Percentiles rank a stretch among this genome's conserved stretches.
Conservation (phyloP, 805 yeast genomes). For the Starmerella lactis-condensi region DNA sequence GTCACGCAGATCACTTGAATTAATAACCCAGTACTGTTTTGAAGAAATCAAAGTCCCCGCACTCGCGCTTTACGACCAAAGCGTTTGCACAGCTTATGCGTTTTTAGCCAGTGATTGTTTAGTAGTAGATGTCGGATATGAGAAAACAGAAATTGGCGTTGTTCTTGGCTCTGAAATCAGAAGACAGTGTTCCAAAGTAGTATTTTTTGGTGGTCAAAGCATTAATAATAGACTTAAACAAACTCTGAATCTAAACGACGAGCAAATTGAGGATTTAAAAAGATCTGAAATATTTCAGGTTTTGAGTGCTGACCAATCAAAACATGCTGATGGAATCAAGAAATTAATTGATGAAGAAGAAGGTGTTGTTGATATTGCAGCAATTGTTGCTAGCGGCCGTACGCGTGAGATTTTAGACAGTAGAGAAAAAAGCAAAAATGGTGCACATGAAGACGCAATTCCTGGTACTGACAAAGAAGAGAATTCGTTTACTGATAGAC, state of each 20-base stretch:
- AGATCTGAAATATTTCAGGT: slow-evolving; percentile 62
- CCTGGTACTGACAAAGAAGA: slow-evolving; percentile 50
- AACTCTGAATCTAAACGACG: slow-evolving; percentile 31
- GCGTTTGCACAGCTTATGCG: slow-evolving; percentile 58
- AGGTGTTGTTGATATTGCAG: slow-evolving; percentile 73
- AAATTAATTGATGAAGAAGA: slow-evolving; percentile 33
- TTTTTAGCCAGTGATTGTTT: slow-evolving; percentile 42
- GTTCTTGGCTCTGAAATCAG: slow-evolving; percentile 54
- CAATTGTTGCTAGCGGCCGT: slow-evolving; percentile 62
- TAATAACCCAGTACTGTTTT: slow-evolving; percentile 53
- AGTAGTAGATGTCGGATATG: slow-evolving; percentile 65
- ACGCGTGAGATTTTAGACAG: slow-evolving; percentile 53
- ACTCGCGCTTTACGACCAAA: slow-evolving; percentile 46
- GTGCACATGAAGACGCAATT: slow-evolving; percentile 21
- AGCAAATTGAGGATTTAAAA: slow-evolving; percentile 60
- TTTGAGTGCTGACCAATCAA: slow-evolving; percentile 47
- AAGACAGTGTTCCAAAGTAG: slow-evolving; percentile 33
- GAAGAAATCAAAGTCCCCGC: slow-evolving; percentile 58
- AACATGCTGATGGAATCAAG: slow-evolving; percentile 27
- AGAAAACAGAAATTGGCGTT: slow-evolving; percentile 60
- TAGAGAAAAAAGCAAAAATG: slow-evolving; percentile 33
- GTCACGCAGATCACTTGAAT: slow-evolving; percentile 50
- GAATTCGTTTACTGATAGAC: slow-evolving; percentile 49
- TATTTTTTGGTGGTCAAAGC: slow-evolving; percentile 42
- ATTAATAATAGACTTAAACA: slow-evolving; percentile 38